Evolutionary conservation across 2,329 filamentous ascomycete genomes (phyloP), one percentile per base, ranked within the genome.

Genomic region (Aspergillus phoenicis): DNA sequence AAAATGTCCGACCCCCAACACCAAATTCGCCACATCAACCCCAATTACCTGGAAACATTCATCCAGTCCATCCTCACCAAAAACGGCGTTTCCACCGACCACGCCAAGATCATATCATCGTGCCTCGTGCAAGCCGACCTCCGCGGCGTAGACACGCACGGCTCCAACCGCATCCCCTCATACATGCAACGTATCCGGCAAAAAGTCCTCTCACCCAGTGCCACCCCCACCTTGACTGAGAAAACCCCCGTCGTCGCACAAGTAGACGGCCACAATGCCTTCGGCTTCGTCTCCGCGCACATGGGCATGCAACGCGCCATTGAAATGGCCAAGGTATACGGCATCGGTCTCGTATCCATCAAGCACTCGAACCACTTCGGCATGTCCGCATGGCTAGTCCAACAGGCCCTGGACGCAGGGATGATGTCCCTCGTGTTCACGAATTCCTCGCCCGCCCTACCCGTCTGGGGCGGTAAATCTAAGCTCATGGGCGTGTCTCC

Each of bases 361-460:
- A 90, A 88, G 74, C 88, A 89, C 75, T 90, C 87, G 43, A 94
- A 94, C 68, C 90, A 94, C 74, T 93, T 91, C 69, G 91, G 91
- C 57, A 95, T 95, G 91, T 84, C 84, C 3, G 91, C 91, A 0
- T 94, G 90, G 89, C 72, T 93, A 0, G 90, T 93, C 10, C 88
- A 91, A 73, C 87, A 92, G 75, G 91, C 90, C 0, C 75, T 93
- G 13, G 89, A 94, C 60, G 87, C 84, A 0, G 82, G 83, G 39
- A 87, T 90, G 84, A 88, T 91, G 84, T 86, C 83, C 58, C 80
- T 90, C 15, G 87, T 90, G 2, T 90, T 90, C 64, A 90, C 88
- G 20, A 90, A 90, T 70, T 89, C 86, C 0, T 90, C 86, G 28
- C 89, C 90, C 0, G 90, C 89, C 1, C 77, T 93, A 58, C 89